Evolutionary conservation across 768 basidiomycete genomes (phyloP), one percentile per base, ranked within the genome.

Genomic region (Collybia nuda): DNA sequence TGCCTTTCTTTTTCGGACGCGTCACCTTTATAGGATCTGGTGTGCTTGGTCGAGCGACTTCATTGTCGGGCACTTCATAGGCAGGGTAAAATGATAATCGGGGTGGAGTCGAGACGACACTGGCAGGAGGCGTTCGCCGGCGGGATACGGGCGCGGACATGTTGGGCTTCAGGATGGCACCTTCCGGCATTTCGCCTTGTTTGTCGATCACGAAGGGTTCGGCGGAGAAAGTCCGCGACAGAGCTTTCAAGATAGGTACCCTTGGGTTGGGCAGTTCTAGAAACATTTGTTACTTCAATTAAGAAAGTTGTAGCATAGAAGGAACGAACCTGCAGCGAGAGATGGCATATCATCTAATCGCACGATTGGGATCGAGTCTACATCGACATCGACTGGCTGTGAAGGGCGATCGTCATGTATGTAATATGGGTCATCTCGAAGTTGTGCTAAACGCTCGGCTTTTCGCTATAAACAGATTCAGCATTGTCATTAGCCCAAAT

Each of bases 361-460:
- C 24, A 98, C 91, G 19, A 99, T 82, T 0, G 96, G 95, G 67
- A 98, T 98, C 7, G 86, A 81, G 58, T 97, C 93, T n/a, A 97
- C 56, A 61, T 97, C 92, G 11, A 82, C 78, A 6, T 67, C 53
- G 21, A 51, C 45, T 22, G 63, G 54, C 48, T 67, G 72, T 1
- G 46, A 18, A 19, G 80, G 72, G 47, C 65, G 69, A 37, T 82
- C 80, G 56, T 90, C 88, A 35, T 85, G 76, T 55, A 97, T 85
- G 67, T 97, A 95, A 69, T 93, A 97, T 3, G 95, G 94, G 62
- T 98, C 93, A 54, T 93, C 90, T 36, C 82, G 81, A 55, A 86
- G 74, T 52, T 86, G 82, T 44, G 86, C 93, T 42, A 85, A 69
- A 24, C 91, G 79, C 57, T 89, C 91, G 22, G 81, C 85, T 57